phyloP scores from a whole-genome alignment of 306 rosid genomes.

The Corylus avellana region DNA sequence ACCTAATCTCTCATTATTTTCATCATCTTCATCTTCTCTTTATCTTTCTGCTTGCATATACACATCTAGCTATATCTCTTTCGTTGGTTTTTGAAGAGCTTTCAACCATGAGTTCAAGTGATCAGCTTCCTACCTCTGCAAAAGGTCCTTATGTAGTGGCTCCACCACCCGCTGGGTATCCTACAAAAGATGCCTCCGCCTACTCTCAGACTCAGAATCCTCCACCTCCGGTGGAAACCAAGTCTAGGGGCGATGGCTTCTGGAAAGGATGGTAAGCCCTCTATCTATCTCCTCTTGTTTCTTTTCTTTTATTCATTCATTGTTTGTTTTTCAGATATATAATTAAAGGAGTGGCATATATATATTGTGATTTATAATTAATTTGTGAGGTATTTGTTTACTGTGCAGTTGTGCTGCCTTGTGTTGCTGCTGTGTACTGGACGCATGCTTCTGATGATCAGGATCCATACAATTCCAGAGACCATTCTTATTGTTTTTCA shows the following conservation, averaged over 20 bases:
- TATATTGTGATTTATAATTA: too few relatives aligned
- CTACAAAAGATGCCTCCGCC: slow-evolving; percentile 45
- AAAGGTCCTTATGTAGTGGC: slow-evolving; percentile 31
- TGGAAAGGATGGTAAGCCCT: slow-evolving; percentile 78
- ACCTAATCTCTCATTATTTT: too few relatives aligned
- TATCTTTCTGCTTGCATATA: too few relatives aligned
- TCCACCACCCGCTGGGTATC: slow-evolving; percentile 74
- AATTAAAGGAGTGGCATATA: neutral
- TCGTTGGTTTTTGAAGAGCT: neutral
- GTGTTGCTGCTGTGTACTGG: slow-evolving; percentile 79
- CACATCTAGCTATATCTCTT: too few relatives aligned
- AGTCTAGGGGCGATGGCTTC: slow-evolving; percentile 80
- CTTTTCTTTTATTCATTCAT: too few relatives aligned
- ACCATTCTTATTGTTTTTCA: too few relatives aligned
- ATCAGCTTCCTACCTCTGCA: slow-evolving; percentile 26
- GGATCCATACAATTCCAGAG: neutral
- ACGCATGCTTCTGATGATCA: slow-evolving; percentile 56
- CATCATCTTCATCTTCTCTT: neutral
- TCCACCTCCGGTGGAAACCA: slow-evolving; percentile 39
- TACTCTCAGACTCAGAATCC: slow-evolving; percentile 25
- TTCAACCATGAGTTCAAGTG: too few relatives aligned
- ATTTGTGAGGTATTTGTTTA: neutral
- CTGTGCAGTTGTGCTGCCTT: slow-evolving; percentile 67
- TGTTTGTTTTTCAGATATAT: neutral
- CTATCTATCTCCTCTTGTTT: neutral